A percentile compares a stretch with the other conserved stretches of the same genome.
Conservation (phyloP, 1,284 basidiomycete species). For the Hymenochaete sp. region DNA sequence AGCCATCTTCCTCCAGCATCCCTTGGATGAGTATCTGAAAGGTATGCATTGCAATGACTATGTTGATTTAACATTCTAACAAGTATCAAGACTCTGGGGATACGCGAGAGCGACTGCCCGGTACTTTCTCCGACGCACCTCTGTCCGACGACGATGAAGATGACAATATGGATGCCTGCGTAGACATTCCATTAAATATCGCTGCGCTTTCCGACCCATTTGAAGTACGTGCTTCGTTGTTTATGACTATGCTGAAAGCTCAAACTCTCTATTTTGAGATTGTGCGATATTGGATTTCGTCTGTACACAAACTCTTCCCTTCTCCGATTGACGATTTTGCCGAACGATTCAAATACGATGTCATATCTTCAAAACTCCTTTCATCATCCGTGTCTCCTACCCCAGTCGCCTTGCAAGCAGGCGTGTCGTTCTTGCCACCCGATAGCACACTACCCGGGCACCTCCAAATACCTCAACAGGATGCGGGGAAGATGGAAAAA, state of each 20-base stretch:
- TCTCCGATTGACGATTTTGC: conserved; percentile 38
- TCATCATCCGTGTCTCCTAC: conserved; percentile 36
- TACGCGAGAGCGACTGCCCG: conserved; percentile 9
- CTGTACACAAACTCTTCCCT: conserved; percentile 17
- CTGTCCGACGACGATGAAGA: conserved; percentile 11
- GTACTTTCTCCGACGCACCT: conserved; percentile 4
- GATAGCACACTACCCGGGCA: conserved; percentile 37
- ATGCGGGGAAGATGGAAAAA: conserved; percentile 10
- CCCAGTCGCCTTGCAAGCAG: conserved; percentile 24
- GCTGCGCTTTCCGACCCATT: neutral
- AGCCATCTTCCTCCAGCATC: conserved; percentile 68
- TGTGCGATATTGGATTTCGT: conserved; percentile 21
- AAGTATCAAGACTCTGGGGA: conserved; percentile 10
- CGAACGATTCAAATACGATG: conserved; percentile 75
- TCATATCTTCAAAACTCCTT: conserved; percentile 74
- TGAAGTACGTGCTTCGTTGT: conserved; percentile 8
- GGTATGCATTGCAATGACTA: conserved; percentile 34
- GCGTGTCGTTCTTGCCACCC: conserved; percentile 26
- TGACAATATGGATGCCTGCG: conserved; percentile 6
- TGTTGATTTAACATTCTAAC: neutral
- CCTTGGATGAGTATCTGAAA: conserved; percentile 63
- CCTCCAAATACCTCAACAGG: conserved; percentile 21
- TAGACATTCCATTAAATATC: neutral
- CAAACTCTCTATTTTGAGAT: conserved; percentile 26
- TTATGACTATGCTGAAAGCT: conserved; percentile 3